Evolutionary conservation across 2,329 filamentous ascomycete genomes (phyloP), one percentile per base, ranked within the genome.

Genomic region (Zalaria obscura): DNA sequence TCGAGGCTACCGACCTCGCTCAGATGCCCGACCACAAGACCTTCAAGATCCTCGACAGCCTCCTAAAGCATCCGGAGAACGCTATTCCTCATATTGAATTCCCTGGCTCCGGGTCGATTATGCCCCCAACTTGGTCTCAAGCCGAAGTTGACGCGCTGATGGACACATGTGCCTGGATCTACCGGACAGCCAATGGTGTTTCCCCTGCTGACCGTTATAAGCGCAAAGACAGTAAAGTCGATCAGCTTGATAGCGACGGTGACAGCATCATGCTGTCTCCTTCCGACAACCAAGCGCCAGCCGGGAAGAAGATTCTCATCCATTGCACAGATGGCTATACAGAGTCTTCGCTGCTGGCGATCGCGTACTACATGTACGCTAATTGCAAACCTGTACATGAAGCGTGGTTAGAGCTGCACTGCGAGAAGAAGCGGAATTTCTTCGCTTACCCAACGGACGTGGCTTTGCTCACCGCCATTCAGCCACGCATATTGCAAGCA

Each of bases 311-410:
- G 55, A 76, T 96, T 29, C 73, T 96, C 28, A 83, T 98, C 34
- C 89, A 96, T 61, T 96, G 91, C 59, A 80, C 81, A 2, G 91
- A 98, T 59, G 91, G 91, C 11, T 98, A 98, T 55, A 98, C 91
- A 0, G 91, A 98, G 61, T 89, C 83, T 1, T 87, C 87, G 2
- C 72, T 98, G 60, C 70, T 98, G 11, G 86, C 76, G 2, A 76
- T 98, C 33, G 85, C 89, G 6, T 98, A 98, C 61, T 86, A 81
- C 57, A 93, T 93, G 72, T 98, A 87, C 61, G 85, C 83, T 41
- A 85, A 91, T 47, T 86, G 85, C 5, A 69, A 78, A 7, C 74
- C 88, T 0, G 74, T 89, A 0, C 82, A 88, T 27, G 77, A 87
- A 42, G 88, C 91, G 5, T 96, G 88, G 88, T 69, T 96, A 6